phyloP scores from a whole-genome alignment of 1,139 yeast species.

The Spencermartinsiella ligniputridi region DNA sequence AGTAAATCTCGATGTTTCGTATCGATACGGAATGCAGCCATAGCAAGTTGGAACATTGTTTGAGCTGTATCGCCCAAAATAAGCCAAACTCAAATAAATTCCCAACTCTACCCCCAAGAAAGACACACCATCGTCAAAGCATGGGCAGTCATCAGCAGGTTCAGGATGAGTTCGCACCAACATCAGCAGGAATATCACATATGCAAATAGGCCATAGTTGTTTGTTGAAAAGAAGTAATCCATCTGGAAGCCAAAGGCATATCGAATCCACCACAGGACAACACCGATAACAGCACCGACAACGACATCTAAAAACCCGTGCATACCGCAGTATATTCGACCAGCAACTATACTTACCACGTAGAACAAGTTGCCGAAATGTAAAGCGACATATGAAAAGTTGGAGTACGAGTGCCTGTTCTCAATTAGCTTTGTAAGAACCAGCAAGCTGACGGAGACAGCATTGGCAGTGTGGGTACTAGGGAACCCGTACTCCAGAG shows the following conservation, averaged over 20 bases:
- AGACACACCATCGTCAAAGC: constrained; percentile 93
- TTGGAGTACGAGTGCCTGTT: constrained; percentile 12
- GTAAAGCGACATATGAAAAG: constrained; percentile 14
- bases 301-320: constrained; percentile 75
- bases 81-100: constrained; percentile 55
- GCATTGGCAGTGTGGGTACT: constrained; percentile 93
- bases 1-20: constrained; percentile 40
- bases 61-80: constrained; percentile 17
- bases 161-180: constrained; percentile 65
- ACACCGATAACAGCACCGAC: constrained; percentile 66
- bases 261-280: constrained; percentile 29
- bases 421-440: constrained; percentile 31
- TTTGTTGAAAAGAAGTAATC: constrained; percentile 12
- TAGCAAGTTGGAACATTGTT: constrained; percentile 6
- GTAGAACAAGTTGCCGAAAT: constrained; percentile 40
- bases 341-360: constrained; percentile 70
- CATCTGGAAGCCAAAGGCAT: constrained; percentile 12
- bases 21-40: constrained; percentile 41
- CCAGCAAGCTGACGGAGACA: constrained; percentile 61
- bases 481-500: constrained; percentile 94
- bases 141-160: constrained; percentile 93
- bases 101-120: constrained; percentile 88
- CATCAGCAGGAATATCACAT: constrained; percentile 20
- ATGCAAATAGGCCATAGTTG: constrained; percentile 24
- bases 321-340: constrained; percentile 95